phyloP scores from a whole-genome alignment of 306 rosid genomes.

The Leucaena leucocephala region DNA sequence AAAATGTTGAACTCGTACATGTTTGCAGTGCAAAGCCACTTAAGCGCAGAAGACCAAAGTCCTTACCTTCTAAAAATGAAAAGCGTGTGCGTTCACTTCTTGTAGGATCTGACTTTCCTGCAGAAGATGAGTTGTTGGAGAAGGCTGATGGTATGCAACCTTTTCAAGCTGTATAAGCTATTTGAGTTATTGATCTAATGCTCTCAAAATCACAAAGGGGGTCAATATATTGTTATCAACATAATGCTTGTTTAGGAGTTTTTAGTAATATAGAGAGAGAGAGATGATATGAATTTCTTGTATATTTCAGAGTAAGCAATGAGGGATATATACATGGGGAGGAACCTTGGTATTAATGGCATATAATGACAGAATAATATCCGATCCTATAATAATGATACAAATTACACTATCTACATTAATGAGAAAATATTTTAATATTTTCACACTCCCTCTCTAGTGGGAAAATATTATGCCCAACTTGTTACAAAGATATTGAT shows the following conservation, averaged over 20 bases:
- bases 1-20: slow-evolving; percentile 24
- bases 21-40: slow-evolving; percentile 64
- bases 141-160: slow-evolving; percentile 61
- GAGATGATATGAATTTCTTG: too few relatives aligned
- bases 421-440: too few relatives aligned
- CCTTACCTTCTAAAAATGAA: slow-evolving; percentile 31
- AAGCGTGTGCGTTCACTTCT: slow-evolving; percentile 47
- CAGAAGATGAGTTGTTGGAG: slow-evolving; percentile 50
- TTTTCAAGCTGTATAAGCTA: slow-evolving; percentile 18
- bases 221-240: background rate
- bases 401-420: too few relatives aligned
- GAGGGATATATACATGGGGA: too few relatives aligned
- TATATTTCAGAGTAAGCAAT: too few relatives aligned
- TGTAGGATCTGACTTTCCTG: slow-evolving; percentile 44
- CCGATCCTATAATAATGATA: too few relatives aligned
- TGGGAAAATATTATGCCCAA: too few relatives aligned
- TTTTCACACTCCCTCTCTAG: too few relatives aligned
- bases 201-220: slow-evolving; percentile 10
- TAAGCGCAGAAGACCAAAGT: slow-evolving; percentile 46
- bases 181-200: slow-evolving; percentile 29
- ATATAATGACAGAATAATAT: too few relatives aligned
- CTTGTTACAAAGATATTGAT: too few relatives aligned
- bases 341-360: too few relatives aligned
- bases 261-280: too few relatives aligned
- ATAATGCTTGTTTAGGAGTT: background rate